phyloP scores from a whole-genome alignment of 352 stramenopile species.

The Phytopythium oedochilum region DNA sequence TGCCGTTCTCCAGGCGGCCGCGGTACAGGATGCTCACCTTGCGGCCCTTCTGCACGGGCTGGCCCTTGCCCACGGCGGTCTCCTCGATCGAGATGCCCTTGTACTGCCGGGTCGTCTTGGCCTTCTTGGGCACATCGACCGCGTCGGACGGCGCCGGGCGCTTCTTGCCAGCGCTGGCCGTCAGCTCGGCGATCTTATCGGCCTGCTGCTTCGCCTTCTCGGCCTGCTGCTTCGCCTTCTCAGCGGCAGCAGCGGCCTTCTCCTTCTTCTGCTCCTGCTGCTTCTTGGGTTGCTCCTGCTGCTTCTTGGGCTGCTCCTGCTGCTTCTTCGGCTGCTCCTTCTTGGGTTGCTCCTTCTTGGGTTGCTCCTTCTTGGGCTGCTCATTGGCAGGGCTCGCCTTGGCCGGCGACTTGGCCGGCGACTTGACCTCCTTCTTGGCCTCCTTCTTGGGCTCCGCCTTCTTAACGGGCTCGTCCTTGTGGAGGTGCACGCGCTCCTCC shows the following conservation, averaged over 20 bases:
- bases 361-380: constrained; percentile 28
- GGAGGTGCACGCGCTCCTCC: constrained; percentile 43
- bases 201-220: constrained; percentile 53
- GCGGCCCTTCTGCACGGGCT: constrained; percentile 42
- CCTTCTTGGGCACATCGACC: constrained; percentile 75
- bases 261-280: constrained; percentile 22
- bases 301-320: constrained; percentile 17
- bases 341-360: constrained; percentile 33
- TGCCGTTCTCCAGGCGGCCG: constrained; percentile 76
- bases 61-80: constrained; percentile 64
- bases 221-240: constrained; percentile 53
- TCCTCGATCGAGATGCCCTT: constrained; percentile 84
- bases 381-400: constrained; percentile 36
- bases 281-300: constrained; percentile 17
- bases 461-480: constrained; percentile 16
- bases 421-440: constrained; percentile 7
- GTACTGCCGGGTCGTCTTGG: constrained; percentile 57
- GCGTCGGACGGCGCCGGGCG: constrained; percentile 47
- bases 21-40: constrained; percentile 84
- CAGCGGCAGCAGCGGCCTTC: constrained; percentile 13
- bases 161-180: constrained; percentile 51
- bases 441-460: constrained; percentile 18
- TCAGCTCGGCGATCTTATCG: constrained; percentile 48
- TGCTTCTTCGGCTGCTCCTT: constrained; percentile 17
- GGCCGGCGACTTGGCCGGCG: constrained; percentile 21